Evolutionary conservation across 768 basidiomycete species (phyloP), one percentile per base, ranked within the genome.

Genomic region (Coprinellus aureogranulatus): DNA sequence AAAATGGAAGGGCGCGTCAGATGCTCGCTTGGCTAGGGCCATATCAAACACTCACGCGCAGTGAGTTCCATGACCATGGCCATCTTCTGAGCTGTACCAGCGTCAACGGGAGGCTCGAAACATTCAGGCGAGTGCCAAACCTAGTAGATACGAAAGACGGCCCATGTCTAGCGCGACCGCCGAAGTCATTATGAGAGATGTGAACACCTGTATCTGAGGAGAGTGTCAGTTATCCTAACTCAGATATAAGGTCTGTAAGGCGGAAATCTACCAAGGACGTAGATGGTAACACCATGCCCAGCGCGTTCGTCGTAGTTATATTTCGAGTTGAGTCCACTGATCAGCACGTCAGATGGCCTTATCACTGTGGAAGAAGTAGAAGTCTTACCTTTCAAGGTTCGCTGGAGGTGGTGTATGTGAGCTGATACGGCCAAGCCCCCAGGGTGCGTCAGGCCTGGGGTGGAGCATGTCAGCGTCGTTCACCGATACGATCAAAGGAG

Each of bases 161-260:
- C 16, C 16, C 76, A 71, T 72, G 75, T 2, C 42, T 54, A 22
- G 76, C 76, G 31, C 76, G 73, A 16, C 74, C 75, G 30, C 66
- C 73, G 52, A 77, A 78, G 58, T 76, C 63, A 16, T 53, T 54
- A 22, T 44, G 41, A 8, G 41, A 10, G 18, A 44, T 22, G 1
- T n/a, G 47, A 26, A 48, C 50, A 65, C 67, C 67, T 40, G 65
- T 65, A 55, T 68, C 67, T 68, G 45, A 49, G 4, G 34, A 34
- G 41, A 22, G 14, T 18, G 16, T 18, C 18, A 9, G 18, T 9
- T 39, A 39, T 9, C 9, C 10, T 18, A 9, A 9, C 10, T 9
- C 37, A n/a, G n/a, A n/a, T 18, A 39, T 9, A 9, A 39, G 37
- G 18, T 9, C 9, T 9, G 18, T 56, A 22, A 41, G 27, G n/a